phyloP scores from a whole-genome alignment of 768 basidiomycete species.

The Pulveroboletus sp. region DNA sequence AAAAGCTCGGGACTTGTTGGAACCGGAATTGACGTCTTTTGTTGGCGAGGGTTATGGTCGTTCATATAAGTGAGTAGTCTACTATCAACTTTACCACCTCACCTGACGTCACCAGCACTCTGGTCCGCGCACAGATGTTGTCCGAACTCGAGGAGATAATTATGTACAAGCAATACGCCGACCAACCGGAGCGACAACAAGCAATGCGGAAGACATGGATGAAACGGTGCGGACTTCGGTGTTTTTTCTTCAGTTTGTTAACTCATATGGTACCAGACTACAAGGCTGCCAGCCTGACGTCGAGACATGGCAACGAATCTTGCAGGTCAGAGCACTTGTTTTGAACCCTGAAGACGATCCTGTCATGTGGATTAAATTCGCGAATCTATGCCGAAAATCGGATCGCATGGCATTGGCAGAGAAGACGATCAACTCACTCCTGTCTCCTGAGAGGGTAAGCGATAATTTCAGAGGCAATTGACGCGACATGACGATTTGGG shows the following conservation, averaged over 20 bases:
- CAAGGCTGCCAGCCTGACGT: conserved; percentile 97
- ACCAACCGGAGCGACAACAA: conserved; percentile 89
- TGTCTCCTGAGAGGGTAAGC: conserved; percentile 67
- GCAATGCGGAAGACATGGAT: conserved; percentile 96
- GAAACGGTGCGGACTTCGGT: conserved; percentile 61
- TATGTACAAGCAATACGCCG: conserved; percentile 87
- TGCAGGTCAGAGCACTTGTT: conserved; percentile 93
- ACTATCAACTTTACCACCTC: conserved; percentile 2
- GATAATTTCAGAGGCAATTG: neutral
- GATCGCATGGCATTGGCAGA: conserved; percentile 94
- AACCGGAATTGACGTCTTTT: conserved; percentile 86
- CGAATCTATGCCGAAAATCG: conserved; percentile 93
- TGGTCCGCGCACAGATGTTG: conserved; percentile 97
- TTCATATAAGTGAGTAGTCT: conserved; percentile 76
- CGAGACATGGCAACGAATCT: conserved; percentile 96
- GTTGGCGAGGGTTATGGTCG: conserved; percentile 97
- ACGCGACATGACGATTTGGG: conserved; percentile 1
- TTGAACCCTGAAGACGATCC: conserved; percentile 91
- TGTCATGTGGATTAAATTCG: conserved; percentile 98
- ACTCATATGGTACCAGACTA: conserved; percentile 45
- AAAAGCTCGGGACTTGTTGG: conserved; percentile 87
- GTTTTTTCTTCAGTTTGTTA: neutral
- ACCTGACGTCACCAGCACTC: conserved; percentile 52
- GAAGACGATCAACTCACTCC: conserved; percentile 90
- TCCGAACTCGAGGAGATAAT: conserved; percentile 99